Evolutionary conservation across 2,329 filamentous ascomycete genomes (phyloP).

Genomic region (Aspergillus transmontanensis): DNA sequence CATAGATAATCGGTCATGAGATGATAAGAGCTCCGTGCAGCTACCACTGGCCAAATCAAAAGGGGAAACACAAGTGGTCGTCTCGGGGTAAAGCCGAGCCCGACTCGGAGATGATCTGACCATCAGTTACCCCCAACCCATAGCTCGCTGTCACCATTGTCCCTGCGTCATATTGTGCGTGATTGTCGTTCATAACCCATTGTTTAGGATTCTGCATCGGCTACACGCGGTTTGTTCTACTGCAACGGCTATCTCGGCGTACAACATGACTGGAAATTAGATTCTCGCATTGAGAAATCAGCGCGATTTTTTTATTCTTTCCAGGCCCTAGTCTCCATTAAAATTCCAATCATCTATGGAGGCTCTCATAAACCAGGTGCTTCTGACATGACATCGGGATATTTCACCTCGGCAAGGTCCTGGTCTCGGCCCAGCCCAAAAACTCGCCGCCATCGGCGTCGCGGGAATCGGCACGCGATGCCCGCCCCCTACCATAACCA

Average conservation of each 20-base stretch:
- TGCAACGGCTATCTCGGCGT: not conserved
- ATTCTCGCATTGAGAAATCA: not conserved
- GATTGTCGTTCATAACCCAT: constrained; percentile 1
- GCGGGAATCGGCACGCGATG: constrained; percentile 28
- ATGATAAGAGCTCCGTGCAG: constrained; percentile 1
- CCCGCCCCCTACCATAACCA: not conserved
- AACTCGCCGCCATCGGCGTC: constrained; percentile 10
- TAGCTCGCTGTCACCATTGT: constrained; percentile 3
- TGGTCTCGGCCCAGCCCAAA: constrained; percentile 19
- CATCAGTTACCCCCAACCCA: not conserved
- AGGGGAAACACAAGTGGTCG: not conserved
- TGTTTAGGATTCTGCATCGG: not conserved
- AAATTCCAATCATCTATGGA: not conserved
- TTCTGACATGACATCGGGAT: constrained; percentile 5
- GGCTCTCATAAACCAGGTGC: not conserved
- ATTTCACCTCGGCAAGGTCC: constrained; percentile 8
- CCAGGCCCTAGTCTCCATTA: not conserved
- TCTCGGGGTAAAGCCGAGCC: constrained; percentile 3
- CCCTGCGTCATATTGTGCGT: not conserved
- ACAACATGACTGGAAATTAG: not conserved
- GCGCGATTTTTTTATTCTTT: not conserved
- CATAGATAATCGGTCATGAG: not conserved
- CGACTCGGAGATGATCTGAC: constrained; percentile 3
- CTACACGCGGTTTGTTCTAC: not conserved
- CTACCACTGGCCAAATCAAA: not conserved